These are phyloP conservation scores for Pichia sp. DNA, from an alignment of 1,139 yeast genomes.

Conservation along the genomic window DNA sequence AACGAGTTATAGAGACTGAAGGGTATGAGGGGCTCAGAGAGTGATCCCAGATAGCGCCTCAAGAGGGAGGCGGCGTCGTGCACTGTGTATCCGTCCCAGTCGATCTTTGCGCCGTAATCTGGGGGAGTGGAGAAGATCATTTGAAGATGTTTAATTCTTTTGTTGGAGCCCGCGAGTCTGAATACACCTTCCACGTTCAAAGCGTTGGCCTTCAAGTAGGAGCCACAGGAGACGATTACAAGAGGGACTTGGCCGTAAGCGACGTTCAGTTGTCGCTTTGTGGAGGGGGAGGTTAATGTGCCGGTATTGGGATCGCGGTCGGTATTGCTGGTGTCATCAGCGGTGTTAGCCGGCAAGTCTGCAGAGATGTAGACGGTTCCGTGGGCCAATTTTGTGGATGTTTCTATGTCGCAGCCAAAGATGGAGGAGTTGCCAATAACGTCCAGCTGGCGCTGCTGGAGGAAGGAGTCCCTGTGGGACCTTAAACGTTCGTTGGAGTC, in stretches of 20 bases:
- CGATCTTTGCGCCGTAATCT: conserved; percentile 76
- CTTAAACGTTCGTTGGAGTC: conserved; percentile 32
- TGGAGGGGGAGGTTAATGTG: too few species aligned
- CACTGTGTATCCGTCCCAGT: conserved; percentile 94
- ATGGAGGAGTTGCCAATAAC: conserved; percentile 47
- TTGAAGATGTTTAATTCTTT: conserved; percentile 83
- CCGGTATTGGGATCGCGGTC: too few species aligned
- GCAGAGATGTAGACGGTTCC: conserved; percentile 64
- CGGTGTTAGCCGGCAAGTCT: conserved; percentile 1
- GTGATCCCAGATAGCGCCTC: conserved; percentile 77
- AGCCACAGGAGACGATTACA: conserved; percentile 95
- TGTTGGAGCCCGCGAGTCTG: conserved; percentile 88
- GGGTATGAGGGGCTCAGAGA: conserved; percentile 92
- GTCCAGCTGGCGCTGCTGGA: conserved; percentile 35
- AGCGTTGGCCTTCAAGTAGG: conserved; percentile 73
- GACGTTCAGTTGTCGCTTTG: conserved; percentile 31
- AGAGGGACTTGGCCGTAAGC: conserved; percentile 79
- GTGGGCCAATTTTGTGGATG: conserved; percentile 68
- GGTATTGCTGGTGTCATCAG: neutral
- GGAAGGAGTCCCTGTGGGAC: conserved; percentile 54
- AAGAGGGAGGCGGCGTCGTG: conserved; percentile 95
- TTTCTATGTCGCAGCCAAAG: conserved; percentile 79
- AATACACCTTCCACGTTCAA: conserved; percentile 84
- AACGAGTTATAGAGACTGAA: conserved; percentile 70
- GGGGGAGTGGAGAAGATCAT: conserved; percentile 82